Evolutionary conservation across 371 early-diverging fungal species (phyloP), one percentile per base, ranked within the genome.

Genomic region (Mucor saturninus): DNA sequence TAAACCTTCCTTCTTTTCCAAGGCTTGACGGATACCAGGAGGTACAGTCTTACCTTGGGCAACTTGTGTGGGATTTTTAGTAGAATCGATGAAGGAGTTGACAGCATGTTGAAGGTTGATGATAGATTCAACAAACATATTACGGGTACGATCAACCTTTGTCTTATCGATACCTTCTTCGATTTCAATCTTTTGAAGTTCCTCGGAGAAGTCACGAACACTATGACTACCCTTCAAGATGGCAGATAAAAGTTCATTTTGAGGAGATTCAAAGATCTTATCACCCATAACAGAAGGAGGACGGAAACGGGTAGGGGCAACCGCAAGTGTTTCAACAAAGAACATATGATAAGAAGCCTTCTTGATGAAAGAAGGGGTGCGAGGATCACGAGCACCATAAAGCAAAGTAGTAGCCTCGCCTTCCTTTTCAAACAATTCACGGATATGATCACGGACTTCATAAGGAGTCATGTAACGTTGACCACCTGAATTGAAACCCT

Each of bases 1-100:
- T 48, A 99, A 80, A 69, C 99, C 99, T 74, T 99, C 99, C 85
- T 99, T 99, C 93, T 99, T 99, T 80, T 99, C 99, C 53, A 99
- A 81, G 8, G 98, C 76, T 79, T 99, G 99, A 49, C 96, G 93
- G 56, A 99, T 94, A 70, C 98, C 98, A 8, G 93, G 88, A 14
- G 95, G 88, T 0, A 84, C 78, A 8, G 73, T 62, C 58, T 82
- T 72, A 64, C 88, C 86, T 57, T 88, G 84, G 15, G 77, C 72
- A 59, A 77, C 68, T 43, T 71, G 64, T n/a, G 65, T 65, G 15
- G 83, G 84, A 71, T 89, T 92, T 77, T 93, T 95, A 21, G 98
- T 86, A 35, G 88, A 90, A 81, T 99, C 99, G 69, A 98, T 92
- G 37, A 96, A 85, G 49, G 88, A 89, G 78, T 98, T 97, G 64